A percentile compares a stretch with the other conserved stretches of the same genome.
Evolutionary conservation across 2,329 filamentous ascomycete genomes (phyloP).

Genomic region (Camptophora hylomeconis): DNA sequence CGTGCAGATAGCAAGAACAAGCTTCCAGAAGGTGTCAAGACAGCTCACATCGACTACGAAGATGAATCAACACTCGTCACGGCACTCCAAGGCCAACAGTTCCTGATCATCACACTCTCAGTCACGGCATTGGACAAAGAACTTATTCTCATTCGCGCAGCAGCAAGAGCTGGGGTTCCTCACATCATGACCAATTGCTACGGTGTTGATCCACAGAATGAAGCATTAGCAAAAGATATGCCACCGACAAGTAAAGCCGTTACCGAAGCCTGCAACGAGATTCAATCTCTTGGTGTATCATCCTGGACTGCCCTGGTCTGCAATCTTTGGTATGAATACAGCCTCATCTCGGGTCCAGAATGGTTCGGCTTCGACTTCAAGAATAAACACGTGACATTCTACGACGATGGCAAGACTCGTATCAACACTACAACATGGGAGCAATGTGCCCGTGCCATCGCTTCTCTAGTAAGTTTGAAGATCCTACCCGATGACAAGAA

Average conservation of each 20-base stretch:
- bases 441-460: slow-evolving; percentile 32
- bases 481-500: slow-evolving; percentile 7
- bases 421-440: slow-evolving; percentile 30
- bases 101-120: slow-evolving; percentile 41
- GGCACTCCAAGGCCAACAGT: slow-evolving; percentile 42
- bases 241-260: slow-evolving; percentile 14
- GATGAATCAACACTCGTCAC: slow-evolving; percentile 32
- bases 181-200: slow-evolving; percentile 42
- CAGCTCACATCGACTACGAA: slow-evolving; percentile 29
- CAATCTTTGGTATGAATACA: slow-evolving; percentile 4
- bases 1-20: slow-evolving; percentile 30
- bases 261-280: slow-evolving; percentile 18
- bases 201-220: slow-evolving; percentile 20
- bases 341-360: background rate
- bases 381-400: slow-evolving; percentile 26
- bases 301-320: slow-evolving; percentile 26
- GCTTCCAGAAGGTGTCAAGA: slow-evolving; percentile 32
- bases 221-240: slow-evolving; percentile 21
- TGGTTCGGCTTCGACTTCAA: slow-evolving; percentile 31
- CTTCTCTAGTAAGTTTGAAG: slow-evolving; percentile 29
- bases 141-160: slow-evolving; percentile 37
- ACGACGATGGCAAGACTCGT: slow-evolving; percentile 38
- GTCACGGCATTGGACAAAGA: slow-evolving; percentile 27
- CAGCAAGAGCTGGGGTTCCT: slow-evolving; percentile 38
- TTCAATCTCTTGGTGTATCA: slow-evolving; percentile 19